Percentiles rank a stretch among this genome's conserved stretches.
These are phyloP conservation scores for Mycena leptocephala DNA, from an alignment of 768 basidiomycete species.

Conservation along the genomic window DNA sequence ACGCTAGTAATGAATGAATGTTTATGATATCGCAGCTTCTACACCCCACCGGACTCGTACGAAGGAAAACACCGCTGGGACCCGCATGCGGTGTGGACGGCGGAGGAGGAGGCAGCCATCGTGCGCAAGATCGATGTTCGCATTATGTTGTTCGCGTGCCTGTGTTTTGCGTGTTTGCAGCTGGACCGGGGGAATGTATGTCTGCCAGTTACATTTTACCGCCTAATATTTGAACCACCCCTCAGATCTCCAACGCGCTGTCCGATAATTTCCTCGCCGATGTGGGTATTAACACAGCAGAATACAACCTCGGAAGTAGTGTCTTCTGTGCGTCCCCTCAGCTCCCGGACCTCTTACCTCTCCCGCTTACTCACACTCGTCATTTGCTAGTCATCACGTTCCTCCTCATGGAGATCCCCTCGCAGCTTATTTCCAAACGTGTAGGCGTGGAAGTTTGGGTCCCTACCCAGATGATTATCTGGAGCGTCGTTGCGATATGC, in stretches of 20 bases:
- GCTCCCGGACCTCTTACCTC: background rate
- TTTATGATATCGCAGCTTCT: background rate
- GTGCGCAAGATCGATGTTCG: background rate
- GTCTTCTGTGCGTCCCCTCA: background rate
- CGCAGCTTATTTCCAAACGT: background rate
- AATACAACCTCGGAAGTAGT: background rate
- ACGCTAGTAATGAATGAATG: background rate
- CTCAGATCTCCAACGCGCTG: background rate
- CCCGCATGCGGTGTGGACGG: background rate
- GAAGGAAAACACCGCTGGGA: background rate
- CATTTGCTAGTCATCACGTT: conserved; percentile 1
- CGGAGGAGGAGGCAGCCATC: background rate
- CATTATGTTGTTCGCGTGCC: background rate
- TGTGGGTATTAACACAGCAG: background rate
- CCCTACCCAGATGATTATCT: conserved; percentile 1
- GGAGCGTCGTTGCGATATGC: background rate
- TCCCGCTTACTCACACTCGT: background rate
- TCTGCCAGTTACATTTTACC: background rate
- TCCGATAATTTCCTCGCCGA: conserved; percentile 2
- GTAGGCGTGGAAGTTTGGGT: background rate
- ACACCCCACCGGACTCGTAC: background rate
- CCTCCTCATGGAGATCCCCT: conserved; percentile 1
- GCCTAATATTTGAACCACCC: background rate
- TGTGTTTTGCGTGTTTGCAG: background rate
- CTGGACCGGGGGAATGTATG: background rate